A percentile compares a stretch with the other conserved stretches of the same genome.
Evolutionary conservation across 2,329 filamentous ascomycete genomes (phyloP).

Genomic region (Cryphonectria carpinicola): DNA sequence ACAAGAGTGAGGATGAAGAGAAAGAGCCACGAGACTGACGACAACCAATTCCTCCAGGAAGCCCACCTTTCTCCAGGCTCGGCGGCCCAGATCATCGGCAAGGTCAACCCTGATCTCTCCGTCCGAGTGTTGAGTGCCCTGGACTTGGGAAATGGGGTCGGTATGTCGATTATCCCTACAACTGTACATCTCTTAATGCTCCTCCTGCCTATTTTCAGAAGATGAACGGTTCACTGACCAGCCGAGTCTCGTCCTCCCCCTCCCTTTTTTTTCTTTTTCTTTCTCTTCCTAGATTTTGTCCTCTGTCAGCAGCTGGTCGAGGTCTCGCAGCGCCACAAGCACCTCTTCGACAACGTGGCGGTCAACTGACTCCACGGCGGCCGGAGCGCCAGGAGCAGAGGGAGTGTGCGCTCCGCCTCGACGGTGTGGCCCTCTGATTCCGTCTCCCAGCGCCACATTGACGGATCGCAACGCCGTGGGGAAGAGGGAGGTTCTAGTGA

Average conservation of each 20-base stretch:
- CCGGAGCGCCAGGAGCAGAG: slow-evolving; percentile 12
- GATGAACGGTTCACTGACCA: not conserved
- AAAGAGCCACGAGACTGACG: slow-evolving; percentile 1
- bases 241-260: not conserved
- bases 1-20: not conserved
- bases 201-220: not conserved
- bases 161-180: slow-evolving; percentile 53
- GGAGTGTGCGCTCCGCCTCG: slow-evolving; percentile 17
- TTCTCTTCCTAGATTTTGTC: slow-evolving; percentile 64
- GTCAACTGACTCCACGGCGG: slow-evolving; percentile 24
- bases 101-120: slow-evolving; percentile 73
- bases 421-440: slow-evolving; percentile 22
- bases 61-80: slow-evolving; percentile 71
- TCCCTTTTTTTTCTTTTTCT: no score
- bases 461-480: not conserved
- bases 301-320: slow-evolving; percentile 82
- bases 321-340: slow-evolving; percentile 77
- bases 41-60: slow-evolving; percentile 55
- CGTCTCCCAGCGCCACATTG: slow-evolving; percentile 17
- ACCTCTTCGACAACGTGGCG: slow-evolving; percentile 71
- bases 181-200: not conserved
- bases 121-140: slow-evolving; percentile 71
- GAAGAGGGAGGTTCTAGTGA: not conserved
- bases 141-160: slow-evolving; percentile 70
- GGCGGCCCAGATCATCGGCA: slow-evolving; percentile 77